Conservation (phyloP, 225 moss, liverwort and hornwort species). For the Bryum argenteum region DNA sequence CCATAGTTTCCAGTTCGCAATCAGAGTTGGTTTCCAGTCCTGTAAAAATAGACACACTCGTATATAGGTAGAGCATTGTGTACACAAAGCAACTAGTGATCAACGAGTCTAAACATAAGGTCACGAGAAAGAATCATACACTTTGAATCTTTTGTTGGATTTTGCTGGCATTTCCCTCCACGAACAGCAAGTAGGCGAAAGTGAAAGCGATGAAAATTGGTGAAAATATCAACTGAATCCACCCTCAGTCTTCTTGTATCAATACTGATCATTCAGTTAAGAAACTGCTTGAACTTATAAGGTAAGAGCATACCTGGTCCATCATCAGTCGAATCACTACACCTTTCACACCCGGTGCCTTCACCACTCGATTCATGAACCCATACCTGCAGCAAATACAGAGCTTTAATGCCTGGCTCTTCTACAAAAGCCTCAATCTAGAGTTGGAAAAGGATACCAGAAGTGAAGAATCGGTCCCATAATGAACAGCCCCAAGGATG, state of each 20-base stretch:
- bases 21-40: conserved; percentile 49
- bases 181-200: conserved; percentile 41
- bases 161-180: conserved; percentile 40
- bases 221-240: conserved; percentile 42
- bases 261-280: conserved; percentile 8
- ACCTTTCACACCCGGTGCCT: conserved; percentile 36
- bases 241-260: conserved; percentile 22
- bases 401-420: neutral
- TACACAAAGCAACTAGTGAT: neutral
- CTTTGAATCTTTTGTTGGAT: conserved; percentile 41
- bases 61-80: neutral
- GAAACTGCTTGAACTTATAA: neutral
- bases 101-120: neutral
- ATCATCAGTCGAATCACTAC: conserved; percentile 32
- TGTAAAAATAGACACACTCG: conserved; percentile 20
- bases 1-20: conserved; percentile 60
- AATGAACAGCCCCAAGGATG: conserved; percentile 46
- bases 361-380: conserved; percentile 45
- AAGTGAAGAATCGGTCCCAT: conserved; percentile 53
- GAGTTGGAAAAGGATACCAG: conserved; percentile 37
- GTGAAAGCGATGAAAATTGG: conserved; percentile 47
- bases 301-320: conserved; percentile 38
- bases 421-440: neutral
- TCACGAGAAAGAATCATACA: conserved; percentile 27
- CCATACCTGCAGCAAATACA: conserved; percentile 34